phyloP scores from a whole-genome alignment of 768 basidiomycete genomes.

The Gyrodon lividus region DNA sequence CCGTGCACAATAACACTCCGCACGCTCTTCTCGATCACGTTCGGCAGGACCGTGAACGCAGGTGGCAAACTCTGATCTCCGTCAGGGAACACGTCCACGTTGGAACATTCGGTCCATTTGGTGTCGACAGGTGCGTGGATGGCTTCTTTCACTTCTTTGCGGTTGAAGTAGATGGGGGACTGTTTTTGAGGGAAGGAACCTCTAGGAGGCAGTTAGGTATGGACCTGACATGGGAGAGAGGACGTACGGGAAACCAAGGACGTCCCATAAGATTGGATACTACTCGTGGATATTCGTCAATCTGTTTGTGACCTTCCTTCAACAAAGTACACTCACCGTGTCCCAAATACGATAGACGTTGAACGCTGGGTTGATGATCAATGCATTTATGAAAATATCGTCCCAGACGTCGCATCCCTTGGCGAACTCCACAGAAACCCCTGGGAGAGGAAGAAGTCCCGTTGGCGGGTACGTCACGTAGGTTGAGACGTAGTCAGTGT shows the following conservation, averaged over 20 bases:
- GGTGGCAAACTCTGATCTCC: conserved; percentile 64
- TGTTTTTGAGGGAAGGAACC: conserved; percentile 57
- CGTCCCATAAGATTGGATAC: conserved; percentile 73
- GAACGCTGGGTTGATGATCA: conserved; percentile 71
- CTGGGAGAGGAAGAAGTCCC: conserved; percentile 65
- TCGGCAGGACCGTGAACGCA: conserved; percentile 64
- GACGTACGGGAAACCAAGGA: conserved; percentile 75
- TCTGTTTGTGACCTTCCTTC: neutral
- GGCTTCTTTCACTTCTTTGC: conserved; percentile 57
- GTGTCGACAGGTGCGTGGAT: conserved; percentile 68
- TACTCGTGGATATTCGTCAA: conserved; percentile 11
- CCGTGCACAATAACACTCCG: conserved; percentile 71
- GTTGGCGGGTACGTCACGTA: conserved; percentile 67
- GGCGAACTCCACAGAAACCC: conserved; percentile 45
- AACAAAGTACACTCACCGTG: conserved; percentile 36
- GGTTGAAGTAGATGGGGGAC: conserved; percentile 69
- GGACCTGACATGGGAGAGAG: neutral
- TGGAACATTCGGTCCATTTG: conserved; percentile 63
- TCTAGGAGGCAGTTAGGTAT: conserved; percentile 29
- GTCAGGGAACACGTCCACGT: conserved; percentile 56
- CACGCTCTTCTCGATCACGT: conserved; percentile 72
- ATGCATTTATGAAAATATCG: conserved; percentile 59
- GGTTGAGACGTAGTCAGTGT: conserved; percentile 58
- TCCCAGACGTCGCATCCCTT: conserved; percentile 69
- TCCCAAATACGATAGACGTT: conserved; percentile 78